phyloP scores from a whole-genome alignment of 2,329 filamentous ascomycete species.

The Ophiostoma sp. region DNA sequence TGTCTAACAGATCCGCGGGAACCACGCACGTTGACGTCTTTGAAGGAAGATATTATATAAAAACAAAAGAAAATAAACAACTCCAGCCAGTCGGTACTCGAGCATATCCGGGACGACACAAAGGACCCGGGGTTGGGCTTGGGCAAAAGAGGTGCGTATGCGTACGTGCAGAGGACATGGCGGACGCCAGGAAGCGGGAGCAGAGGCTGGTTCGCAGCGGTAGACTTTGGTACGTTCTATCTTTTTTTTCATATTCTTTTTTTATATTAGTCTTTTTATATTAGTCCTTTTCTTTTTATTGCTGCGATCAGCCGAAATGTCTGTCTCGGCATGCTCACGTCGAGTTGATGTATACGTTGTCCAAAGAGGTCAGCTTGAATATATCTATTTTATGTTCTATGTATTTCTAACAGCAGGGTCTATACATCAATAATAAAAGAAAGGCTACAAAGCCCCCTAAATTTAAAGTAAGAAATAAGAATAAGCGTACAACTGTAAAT shows the following conservation, averaged over 20 bases:
- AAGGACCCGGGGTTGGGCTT: neutral
- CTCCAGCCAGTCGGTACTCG: neutral
- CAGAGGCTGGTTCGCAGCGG: neutral
- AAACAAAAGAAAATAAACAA: neutral
- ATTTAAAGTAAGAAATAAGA: neutral
- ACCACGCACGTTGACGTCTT: neutral
- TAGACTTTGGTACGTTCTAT: neutral
- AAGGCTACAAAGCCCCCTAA: neutral
- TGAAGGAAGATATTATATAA: neutral
- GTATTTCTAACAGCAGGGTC: neutral
- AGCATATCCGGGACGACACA: neutral
- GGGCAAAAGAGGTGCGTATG: neutral
- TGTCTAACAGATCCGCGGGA: neutral
- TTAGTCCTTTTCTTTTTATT: neutral
- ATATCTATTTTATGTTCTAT: neutral
- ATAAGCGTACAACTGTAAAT: conserved; percentile 10
- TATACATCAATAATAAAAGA: neutral
- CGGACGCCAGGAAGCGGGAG: neutral
- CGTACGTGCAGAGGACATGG: neutral
- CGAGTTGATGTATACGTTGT: neutral
- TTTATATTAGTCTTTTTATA: neutral
- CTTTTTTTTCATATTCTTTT: neutral
- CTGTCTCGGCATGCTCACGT: neutral
- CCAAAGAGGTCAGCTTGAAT: neutral
- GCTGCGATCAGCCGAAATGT: neutral